Percentiles rank a stretch among this genome's conserved stretches.
These are phyloP conservation scores for Trametes meyenii DNA, from an alignment of 768 basidiomycete species.

Conservation along the genomic window DNA sequence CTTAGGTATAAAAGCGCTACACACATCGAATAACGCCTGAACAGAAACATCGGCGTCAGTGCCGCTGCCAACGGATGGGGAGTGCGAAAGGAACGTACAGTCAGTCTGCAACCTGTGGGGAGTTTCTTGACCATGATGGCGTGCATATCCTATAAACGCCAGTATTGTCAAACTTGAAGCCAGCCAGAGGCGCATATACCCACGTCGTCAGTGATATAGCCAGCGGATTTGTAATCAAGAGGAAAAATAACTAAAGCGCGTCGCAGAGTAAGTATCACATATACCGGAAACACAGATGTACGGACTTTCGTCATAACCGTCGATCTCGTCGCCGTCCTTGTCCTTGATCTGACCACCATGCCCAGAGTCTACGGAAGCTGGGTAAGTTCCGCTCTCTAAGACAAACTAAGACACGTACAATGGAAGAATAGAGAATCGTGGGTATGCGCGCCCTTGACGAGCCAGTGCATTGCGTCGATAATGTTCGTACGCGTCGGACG, in stretches of 20 bases:
- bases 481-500: constrained; percentile 84
- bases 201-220: constrained; percentile 91
- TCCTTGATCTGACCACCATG: constrained; percentile 94
- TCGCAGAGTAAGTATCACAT: neutral
- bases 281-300: neutral
- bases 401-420: constrained; percentile 47
- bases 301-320: constrained; percentile 81
- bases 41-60: neutral
- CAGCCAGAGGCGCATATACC: constrained; percentile 29
- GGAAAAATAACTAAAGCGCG: constrained; percentile 77
- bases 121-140: constrained; percentile 75
- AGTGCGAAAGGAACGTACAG: constrained; percentile 52
- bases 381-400: neutral
- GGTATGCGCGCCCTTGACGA: constrained; percentile 76
- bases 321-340: constrained; percentile 77
- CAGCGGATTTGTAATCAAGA: constrained; percentile 62
- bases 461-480: constrained; percentile 86
- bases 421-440: constrained; percentile 93
- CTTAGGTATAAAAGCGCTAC: neutral
- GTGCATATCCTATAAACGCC: constrained; percentile 61
- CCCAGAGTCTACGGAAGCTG: constrained; percentile 66
- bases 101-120: constrained; percentile 87
- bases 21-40: constrained; percentile 37
- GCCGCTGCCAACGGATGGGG: neutral
- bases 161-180: neutral